Conservation (phyloP, 805 yeast genomes). For the Spathaspora sp. region DNA sequence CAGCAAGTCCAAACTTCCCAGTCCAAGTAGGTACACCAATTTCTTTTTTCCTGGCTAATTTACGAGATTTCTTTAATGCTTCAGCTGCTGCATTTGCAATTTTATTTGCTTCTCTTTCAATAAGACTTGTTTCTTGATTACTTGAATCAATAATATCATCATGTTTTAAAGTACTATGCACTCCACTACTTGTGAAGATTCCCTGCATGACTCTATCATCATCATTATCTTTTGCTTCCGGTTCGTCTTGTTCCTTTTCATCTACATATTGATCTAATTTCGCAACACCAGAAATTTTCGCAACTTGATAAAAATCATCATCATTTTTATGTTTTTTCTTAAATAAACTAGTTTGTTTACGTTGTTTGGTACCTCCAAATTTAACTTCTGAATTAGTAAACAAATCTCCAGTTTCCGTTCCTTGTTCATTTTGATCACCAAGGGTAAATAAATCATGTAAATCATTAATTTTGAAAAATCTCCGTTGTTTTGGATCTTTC, state of each 20-base stretch:
- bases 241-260: constrained; percentile 30
- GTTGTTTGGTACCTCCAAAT: constrained; percentile 25
- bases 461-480: constrained; percentile 91
- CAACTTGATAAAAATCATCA: constrained; percentile 68
- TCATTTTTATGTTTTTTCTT: constrained; percentile 35
- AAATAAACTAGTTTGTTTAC: constrained; percentile 30
- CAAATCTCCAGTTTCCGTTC: constrained; percentile 66
- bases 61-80: constrained; percentile 60
- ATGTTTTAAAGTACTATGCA: constrained; percentile 73
- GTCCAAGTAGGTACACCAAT: constrained; percentile 96
- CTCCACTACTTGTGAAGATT: constrained; percentile 65
- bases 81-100: constrained; percentile 52
- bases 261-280: constrained; percentile 62
- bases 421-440: constrained; percentile 67
- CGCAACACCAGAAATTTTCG: constrained; percentile 68
- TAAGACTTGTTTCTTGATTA: constrained; percentile 48
- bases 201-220: constrained; percentile 73
- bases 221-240: constrained; percentile 27
- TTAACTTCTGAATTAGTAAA: constrained; percentile 43
- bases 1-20: constrained; percentile 86
- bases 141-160: constrained; percentile 66
- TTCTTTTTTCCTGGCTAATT: constrained; percentile 37
- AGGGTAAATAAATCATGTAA: constrained; percentile 83
- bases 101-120: constrained; percentile 60
- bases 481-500: constrained; percentile 90